These are phyloP conservation scores for Phytophthora litchii DNA, from an alignment of 352 stramenopile species.

Conservation along the genomic window DNA sequence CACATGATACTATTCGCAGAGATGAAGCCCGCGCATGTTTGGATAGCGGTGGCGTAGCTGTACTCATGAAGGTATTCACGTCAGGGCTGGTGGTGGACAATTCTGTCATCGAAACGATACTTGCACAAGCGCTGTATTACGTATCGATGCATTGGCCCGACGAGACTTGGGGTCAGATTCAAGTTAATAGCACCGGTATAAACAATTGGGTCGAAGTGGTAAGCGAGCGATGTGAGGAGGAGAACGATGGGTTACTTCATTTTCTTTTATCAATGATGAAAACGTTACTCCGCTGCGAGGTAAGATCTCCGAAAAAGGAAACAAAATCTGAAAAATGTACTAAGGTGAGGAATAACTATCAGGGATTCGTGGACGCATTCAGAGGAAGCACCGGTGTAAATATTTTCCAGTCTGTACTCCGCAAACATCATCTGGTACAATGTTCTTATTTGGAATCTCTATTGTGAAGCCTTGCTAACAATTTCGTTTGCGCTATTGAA, in stretches of 20 bases:
- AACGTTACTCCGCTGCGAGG: conserved; percentile 20
- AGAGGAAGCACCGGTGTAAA: conserved; percentile 2
- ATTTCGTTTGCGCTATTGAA: conserved; percentile 2
- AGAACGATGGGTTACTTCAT: conserved; percentile 20
- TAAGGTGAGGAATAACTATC: background rate
- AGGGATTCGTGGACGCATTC: conserved; percentile 20
- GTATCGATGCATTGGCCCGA: conserved; percentile 25
- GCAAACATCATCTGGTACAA: conserved; percentile 21
- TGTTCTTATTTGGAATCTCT: background rate
- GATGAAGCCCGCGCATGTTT: conserved; percentile 21
- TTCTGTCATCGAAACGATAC: conserved; percentile 12
- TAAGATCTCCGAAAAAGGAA: conserved; percentile 1
- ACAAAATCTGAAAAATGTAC: background rate
- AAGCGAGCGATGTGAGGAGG: conserved; percentile 10
- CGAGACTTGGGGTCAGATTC: conserved; percentile 25
- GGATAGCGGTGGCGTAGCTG: conserved; percentile 9
- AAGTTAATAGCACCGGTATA: conserved; percentile 9
- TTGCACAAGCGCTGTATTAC: conserved; percentile 27
- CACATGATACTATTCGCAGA: conserved; percentile 3
- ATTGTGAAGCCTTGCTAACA: background rate
- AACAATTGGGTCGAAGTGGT: conserved; percentile 21
- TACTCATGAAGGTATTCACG: conserved; percentile 15
- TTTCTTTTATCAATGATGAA: conserved; percentile 24
- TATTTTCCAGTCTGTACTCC: conserved; percentile 13
- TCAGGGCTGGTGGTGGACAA: conserved; percentile 1